Evolutionary conservation across 768 basidiomycete species (phyloP), one percentile per base, ranked within the genome.

Genomic region (Boletus tomentosulus): DNA sequence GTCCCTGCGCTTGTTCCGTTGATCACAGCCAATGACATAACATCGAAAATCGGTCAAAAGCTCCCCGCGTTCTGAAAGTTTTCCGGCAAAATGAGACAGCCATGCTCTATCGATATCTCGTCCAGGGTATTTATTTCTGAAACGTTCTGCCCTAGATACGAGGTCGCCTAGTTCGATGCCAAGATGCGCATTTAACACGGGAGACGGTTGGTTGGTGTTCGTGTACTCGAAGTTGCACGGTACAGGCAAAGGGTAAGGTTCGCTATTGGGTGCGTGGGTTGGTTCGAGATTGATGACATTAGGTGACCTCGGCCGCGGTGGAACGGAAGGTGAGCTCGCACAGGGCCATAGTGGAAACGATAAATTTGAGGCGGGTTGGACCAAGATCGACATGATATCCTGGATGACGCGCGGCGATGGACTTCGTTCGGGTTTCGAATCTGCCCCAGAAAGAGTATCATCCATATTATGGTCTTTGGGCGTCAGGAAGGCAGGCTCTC

Each of bases 1-100:
- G 63, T 89, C 87, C 51, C 83, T 74, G 53, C 87, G 76, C 67
- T 84, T 87, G 73, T 89, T 89, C 51, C 71, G 75, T 64, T 89
- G 86, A 27, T 73, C 67, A 65, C 87, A 89, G 8, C 83, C 86
- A 22, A 73, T 59, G 39, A 89, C 71, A 60, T 89, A 89, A 61
- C 87, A 89, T 35, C 86, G 76, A 59, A 80, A 88, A 39, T 86
- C 80, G 10, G 76, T 72, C 19, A 84, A 64, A 11, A 79, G 73
- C 60, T 83, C 78, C 7, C 86, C 87, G 34, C 73, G 72, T 16
- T 70, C 66, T 8, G 85, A 80, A 34, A 89, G 69, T 58, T 82
- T 83, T 30, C 87, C 87, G 15, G 84, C 85, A 64, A 86, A 89
- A 28, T 77, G 78, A 43, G 82, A 75, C 46, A 89, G 68, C 84